Base-by-base conservation (phyloP, 495 filamentous ascomycete genomes). In the Jackrogersella minutella region DNA sequence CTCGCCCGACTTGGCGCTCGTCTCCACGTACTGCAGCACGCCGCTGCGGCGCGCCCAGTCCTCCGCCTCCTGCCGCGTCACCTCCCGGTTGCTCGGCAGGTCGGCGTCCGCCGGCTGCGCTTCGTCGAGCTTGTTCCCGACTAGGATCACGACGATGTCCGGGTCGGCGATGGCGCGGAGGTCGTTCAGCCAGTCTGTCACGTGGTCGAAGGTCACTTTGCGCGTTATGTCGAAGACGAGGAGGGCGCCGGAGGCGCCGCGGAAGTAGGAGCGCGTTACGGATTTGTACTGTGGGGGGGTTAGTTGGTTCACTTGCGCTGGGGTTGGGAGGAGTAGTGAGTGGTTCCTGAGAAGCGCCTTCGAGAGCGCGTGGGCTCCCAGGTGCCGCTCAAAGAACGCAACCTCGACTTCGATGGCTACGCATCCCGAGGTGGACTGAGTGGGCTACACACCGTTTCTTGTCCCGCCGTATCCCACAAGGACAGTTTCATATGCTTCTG, bases 391-490 rank as follows among this genome's bases (percentile, higher is more conserved):
- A 11, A 7, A 11, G 14, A 21, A 33, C 49, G 14, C 30, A 36
- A 53, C 10, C 10, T 53, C 19, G 11, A 26, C 5, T 24, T 54
- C 34, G 22, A 54, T 28, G 21, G 5, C 10, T 7, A 7, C 11
- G 26, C 14, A n/a, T 13, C 22, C 21, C 6, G 14, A 21, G 39
- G 37, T 28, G 19, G 1, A 2, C 5, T 36, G 14, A 13, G 55
- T 47, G 17, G 26, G 14, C 10, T 39, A 61, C 72, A 41, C 40
- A 74, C 72, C 40, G 92, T 96, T 81, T 99, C 95, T 73, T 99
- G 95, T 3, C 95, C 95, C 21, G 95, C 95, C 0, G 95, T 99
- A 75, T 99, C 95, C 95, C 95, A 97, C 11, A 99, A 75, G 53
- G 76, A 80, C 31, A 85, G 77, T 66, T 92, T 91, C 89, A 91